Conservation (phyloP, 2,329 filamentous ascomycete species). For the Fusarium napiforme region DNA sequence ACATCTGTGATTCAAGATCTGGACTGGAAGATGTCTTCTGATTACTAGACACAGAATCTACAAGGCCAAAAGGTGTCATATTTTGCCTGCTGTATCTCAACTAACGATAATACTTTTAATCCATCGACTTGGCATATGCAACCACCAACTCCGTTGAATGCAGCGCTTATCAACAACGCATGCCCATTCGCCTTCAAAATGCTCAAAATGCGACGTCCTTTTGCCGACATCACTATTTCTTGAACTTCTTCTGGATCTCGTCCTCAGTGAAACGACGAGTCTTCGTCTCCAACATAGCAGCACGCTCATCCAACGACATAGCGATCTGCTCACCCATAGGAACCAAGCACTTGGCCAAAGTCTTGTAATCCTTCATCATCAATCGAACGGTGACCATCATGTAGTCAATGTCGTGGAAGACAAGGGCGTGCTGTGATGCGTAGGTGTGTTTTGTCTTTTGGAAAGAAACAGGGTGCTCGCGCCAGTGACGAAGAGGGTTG, state of each 20-base stretch:
- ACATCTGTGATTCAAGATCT: neutral
- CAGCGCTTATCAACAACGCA: neutral
- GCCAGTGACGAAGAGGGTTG: conserved; percentile 82
- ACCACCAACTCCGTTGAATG: conserved; percentile 2
- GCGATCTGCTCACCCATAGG: conserved; percentile 77
- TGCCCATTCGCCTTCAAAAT: too few species aligned
- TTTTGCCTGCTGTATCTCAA: neutral
- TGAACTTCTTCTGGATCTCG: conserved; percentile 40
- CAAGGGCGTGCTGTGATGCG: conserved; percentile 72
- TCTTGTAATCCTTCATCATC: conserved; percentile 75
- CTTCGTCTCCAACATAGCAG: conserved; percentile 37
- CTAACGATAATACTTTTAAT: neutral
- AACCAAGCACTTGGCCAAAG: conserved; percentile 76
- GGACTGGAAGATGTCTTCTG: too few species aligned
- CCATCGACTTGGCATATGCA: neutral
- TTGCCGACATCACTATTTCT: neutral
- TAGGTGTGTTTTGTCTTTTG: conserved; percentile 76
- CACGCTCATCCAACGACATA: conserved; percentile 65
- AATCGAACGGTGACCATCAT: conserved; percentile 78
- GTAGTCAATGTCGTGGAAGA: conserved; percentile 86
- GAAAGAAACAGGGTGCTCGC: conserved; percentile 80
- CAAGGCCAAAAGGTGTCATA: accelerated
- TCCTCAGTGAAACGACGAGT: conserved; percentile 42
- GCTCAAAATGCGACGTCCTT: neutral
- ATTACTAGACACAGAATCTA: accelerated